These are phyloP conservation scores for Dryadomyces sulphureus DNA, from an alignment of 2,329 filamentous ascomycete genomes.

Conservation along the genomic window DNA sequence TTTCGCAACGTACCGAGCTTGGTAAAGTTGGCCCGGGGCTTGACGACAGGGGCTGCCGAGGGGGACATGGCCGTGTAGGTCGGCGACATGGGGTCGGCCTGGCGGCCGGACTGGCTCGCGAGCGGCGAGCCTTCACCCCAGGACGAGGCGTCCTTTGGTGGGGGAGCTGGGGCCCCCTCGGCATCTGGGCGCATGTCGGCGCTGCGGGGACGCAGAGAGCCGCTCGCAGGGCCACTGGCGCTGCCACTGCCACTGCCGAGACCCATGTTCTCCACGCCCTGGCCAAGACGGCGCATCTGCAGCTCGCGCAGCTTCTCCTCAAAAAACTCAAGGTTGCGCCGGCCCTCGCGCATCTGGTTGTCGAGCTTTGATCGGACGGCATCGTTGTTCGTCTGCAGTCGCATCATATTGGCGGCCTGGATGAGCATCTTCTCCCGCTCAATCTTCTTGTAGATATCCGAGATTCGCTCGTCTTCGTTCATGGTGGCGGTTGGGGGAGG, in stretches of 20 bases:
- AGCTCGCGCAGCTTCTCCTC: slow-evolving; percentile 84
- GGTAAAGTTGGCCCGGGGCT: slow-evolving; percentile 77
- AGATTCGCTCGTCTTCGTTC: slow-evolving; percentile 50
- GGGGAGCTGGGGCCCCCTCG: slow-evolving; percentile 44
- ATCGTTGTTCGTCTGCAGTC: slow-evolving; percentile 88
- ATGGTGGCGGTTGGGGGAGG: slow-evolving; percentile 28
- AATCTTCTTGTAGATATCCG: slow-evolving; percentile 90
- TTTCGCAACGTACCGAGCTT: slow-evolving; percentile 62
- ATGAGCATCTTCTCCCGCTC: slow-evolving; percentile 93
- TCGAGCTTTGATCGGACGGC: slow-evolving; percentile 81
- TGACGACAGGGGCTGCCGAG: slow-evolving; percentile 34
- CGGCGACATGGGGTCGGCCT: slow-evolving; percentile 33
- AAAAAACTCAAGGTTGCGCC: slow-evolving; percentile 80
- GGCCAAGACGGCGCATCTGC: slow-evolving; percentile 62
- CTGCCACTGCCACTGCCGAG: slow-evolving; percentile 30
- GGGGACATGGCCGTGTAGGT: slow-evolving; percentile 2
- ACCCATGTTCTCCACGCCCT: slow-evolving; percentile 52
- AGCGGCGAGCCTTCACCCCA: slow-evolving; percentile 35
- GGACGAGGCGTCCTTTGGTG: slow-evolving; percentile 52
- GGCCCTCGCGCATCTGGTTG: slow-evolving; percentile 83
- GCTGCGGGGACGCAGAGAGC: slow-evolving; percentile 27
- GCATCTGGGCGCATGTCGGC: slow-evolving; percentile 28
- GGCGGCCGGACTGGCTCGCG: slow-evolving; percentile 42
- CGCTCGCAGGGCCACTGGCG: slow-evolving; percentile 25
- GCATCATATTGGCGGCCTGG: slow-evolving; percentile 86